phyloP scores from a whole-genome alignment of 257 asterid genomes.

The Buddleja alternifolia region DNA sequence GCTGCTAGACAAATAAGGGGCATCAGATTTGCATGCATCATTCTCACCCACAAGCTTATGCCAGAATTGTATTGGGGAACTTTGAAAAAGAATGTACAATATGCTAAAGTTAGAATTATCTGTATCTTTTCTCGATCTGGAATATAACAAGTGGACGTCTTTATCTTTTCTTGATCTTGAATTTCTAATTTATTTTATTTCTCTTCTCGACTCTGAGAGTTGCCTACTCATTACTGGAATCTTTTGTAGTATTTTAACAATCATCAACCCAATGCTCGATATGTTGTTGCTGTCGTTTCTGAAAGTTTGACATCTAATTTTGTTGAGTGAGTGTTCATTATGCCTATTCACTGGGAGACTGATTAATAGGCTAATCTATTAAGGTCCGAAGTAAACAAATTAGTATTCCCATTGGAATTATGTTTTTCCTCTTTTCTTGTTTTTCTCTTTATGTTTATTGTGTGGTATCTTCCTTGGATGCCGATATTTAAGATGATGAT shows the following conservation, averaged over 20 bases:
- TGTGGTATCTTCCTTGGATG: neutral
- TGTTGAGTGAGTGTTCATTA: neutral
- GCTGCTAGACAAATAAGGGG: neutral
- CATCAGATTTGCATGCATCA: neutral
- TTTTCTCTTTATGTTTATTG: neutral
- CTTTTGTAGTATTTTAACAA: neutral
- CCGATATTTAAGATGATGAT: neutral
- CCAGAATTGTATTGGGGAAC: neutral
- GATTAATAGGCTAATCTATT: neutral
- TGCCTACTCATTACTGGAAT: neutral
- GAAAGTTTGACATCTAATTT: neutral
- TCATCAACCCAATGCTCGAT: neutral
- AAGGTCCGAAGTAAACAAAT: neutral
- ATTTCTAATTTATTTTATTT: neutral
- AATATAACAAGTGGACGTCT: neutral
- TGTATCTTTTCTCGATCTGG: neutral
- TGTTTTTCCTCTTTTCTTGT: neutral
- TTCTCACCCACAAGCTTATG: neutral
- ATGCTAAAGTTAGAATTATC: neutral
- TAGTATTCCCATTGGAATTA: neutral
- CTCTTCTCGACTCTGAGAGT: neutral
- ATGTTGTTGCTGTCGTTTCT: neutral
- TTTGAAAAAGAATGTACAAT: neutral
- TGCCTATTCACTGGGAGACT: neutral
- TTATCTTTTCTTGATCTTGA: neutral